Conservation (phyloP, 176 grass and related monocot species). For the Oropetium thomaeum region DNA sequence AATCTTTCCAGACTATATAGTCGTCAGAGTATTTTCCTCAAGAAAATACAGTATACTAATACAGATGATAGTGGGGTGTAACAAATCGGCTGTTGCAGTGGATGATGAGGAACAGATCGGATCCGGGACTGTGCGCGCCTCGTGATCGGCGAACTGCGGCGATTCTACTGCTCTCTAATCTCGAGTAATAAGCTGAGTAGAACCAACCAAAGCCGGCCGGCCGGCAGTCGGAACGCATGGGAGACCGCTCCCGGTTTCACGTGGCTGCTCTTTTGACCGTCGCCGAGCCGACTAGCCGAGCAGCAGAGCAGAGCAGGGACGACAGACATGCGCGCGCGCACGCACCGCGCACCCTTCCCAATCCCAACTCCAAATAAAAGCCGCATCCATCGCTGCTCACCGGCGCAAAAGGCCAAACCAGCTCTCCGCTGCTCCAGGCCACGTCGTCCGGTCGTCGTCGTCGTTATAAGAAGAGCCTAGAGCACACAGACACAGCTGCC, state of each 20-base stretch:
- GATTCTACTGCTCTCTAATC: neutral
- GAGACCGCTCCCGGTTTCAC: constrained; percentile 82
- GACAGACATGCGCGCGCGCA: constrained; percentile 12
- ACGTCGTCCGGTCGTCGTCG: neutral
- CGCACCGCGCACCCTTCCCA: neutral
- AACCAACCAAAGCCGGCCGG: neutral
- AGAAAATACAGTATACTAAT: too few relatives aligned
- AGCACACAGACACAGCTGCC: neutral
- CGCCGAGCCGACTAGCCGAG: too few relatives aligned
- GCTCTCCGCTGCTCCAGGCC: neutral
- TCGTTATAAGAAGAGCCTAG: constrained; percentile 24
- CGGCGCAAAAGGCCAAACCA: neutral
- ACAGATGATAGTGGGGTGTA: too few relatives aligned
- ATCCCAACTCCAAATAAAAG: neutral
- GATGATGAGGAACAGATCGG: neutral
- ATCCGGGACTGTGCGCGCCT: neutral
- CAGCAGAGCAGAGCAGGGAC: neutral
- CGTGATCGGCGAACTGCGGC: neutral
- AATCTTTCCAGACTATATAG: too few relatives aligned
- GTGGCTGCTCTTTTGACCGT: constrained; percentile 42
- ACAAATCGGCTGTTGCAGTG: too few relatives aligned
- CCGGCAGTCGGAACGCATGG: constrained; percentile 35
- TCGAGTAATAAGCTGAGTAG: neutral
- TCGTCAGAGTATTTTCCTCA: too few relatives aligned
- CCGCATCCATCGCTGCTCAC: neutral